Conservation (phyloP, 176 grass and related monocot species). For the Aegilops sharonensis region DNA sequence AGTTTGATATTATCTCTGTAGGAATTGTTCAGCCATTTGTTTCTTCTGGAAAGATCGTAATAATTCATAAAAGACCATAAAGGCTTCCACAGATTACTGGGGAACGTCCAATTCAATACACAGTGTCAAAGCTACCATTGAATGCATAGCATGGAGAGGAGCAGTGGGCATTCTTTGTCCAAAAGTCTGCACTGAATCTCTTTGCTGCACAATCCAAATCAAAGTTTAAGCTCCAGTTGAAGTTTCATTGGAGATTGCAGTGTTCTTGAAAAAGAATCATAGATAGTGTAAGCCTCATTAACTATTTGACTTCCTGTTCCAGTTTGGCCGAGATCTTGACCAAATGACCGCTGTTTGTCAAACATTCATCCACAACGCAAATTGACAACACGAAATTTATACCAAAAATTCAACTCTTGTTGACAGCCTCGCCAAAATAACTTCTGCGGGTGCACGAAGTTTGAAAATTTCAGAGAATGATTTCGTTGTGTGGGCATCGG, state of each 20-base stretch:
- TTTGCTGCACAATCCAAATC: background rate
- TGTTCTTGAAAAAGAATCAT: background rate
- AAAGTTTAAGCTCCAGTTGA: background rate
- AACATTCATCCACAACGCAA: background rate
- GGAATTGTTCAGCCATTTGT: background rate
- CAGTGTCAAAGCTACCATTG: background rate
- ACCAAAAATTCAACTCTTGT: background rate
- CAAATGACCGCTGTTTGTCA: background rate
- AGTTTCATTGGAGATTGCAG: background rate
- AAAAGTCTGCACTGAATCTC: background rate
- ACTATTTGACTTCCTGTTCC: background rate
- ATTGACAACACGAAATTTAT: background rate
- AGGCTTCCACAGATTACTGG: background rate
- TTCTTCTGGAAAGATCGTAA: background rate
- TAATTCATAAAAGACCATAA: background rate
- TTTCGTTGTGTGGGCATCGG: background rate
- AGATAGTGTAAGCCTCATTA: background rate
- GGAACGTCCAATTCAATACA: background rate
- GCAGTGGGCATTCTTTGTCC: background rate
- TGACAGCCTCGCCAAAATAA: background rate
- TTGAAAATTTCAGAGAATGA: background rate
- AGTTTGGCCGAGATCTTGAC: background rate
- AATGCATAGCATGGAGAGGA: background rate
- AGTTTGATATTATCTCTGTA: background rate
- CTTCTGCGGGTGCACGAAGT: background rate